These are phyloP conservation scores for Salix koriyanagi DNA, from an alignment of 345 rosid genomes.

Conservation along the genomic window DNA sequence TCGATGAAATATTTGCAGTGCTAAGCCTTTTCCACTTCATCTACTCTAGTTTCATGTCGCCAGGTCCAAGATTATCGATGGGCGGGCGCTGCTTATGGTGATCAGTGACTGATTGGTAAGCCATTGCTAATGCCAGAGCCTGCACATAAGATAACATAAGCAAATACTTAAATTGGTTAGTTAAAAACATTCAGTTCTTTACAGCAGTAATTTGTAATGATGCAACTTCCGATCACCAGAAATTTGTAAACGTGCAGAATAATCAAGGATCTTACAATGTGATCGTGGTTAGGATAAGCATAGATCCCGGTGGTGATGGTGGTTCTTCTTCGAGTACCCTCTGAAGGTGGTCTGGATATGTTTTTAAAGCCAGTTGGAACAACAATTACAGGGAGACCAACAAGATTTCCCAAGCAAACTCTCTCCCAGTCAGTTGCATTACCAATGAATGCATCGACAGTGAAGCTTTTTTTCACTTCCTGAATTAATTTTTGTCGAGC, in stretches of 20 bases:
- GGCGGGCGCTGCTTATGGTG: constrained; percentile 80
- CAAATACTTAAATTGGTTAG: not conserved
- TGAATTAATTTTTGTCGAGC: constrained; percentile 65
- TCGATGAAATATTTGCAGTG: no score
- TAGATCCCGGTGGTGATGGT: constrained; percentile 65
- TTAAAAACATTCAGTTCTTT: not conserved
- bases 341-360: constrained; percentile 52
- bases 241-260: not conserved
- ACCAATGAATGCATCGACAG: constrained; percentile 75
- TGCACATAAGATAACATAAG: constrained; percentile 13
- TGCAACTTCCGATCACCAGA: not conserved
- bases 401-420: constrained; percentile 85
- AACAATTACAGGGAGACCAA: constrained; percentile 70
- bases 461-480: constrained; percentile 70
- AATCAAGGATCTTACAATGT: constrained; percentile 50
- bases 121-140: constrained; percentile 91
- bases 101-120: constrained; percentile 66
- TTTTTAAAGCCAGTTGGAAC: constrained; percentile 59
- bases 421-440: constrained; percentile 89
- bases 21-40: not conserved
- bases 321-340: constrained; percentile 50
- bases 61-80: constrained; percentile 55
- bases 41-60: constrained; percentile 24
- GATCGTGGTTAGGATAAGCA: constrained; percentile 74
- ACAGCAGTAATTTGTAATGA: not conserved